A percentile compares a stretch with the other conserved stretches of the same genome.
Conservation (phyloP, 2,329 filamentous ascomycete species). For the Clonostachys rhizophaga region DNA sequence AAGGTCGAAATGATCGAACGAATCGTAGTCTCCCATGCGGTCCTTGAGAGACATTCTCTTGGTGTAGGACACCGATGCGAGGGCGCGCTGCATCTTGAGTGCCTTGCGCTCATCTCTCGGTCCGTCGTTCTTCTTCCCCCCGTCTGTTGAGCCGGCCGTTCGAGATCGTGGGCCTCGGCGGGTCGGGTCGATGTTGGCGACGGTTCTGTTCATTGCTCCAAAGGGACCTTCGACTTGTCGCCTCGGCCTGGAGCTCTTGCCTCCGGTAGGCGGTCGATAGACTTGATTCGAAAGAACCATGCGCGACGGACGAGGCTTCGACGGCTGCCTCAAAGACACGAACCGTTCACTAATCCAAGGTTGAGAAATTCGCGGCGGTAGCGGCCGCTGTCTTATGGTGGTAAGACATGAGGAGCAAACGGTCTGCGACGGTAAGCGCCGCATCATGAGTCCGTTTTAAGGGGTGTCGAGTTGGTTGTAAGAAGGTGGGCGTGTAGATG, state of each 20-base stretch:
- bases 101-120: constrained; percentile 55
- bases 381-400: not conserved
- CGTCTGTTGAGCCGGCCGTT: constrained; percentile 7
- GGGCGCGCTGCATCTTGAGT: constrained; percentile 85
- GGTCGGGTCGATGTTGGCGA: constrained; percentile 29
- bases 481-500: no score
- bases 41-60: constrained; percentile 49
- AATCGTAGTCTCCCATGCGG: constrained; percentile 62
- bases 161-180: constrained; percentile 3
- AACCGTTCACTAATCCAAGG: constrained; percentile 27
- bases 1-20: constrained; percentile 77
- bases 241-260: constrained; percentile 8
- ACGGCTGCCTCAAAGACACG: constrained; percentile 16
- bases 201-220: constrained; percentile 50
- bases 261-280: constrained; percentile 29
- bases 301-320: constrained; percentile 36
- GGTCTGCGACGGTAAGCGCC: constrained; percentile 1
- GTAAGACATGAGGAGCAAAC: constrained; percentile 14
- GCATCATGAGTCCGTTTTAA: not conserved
- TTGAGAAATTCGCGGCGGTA: constrained; percentile 10
- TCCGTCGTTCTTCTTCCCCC: constrained; percentile 17
- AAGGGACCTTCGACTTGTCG: constrained; percentile 39
- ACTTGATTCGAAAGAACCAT: constrained; percentile 56
- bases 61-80: constrained; percentile 74
- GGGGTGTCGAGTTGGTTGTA: no score